phyloP scores from a whole-genome alignment of 1,139 yeast species.

The Hansenula sp. region DNA sequence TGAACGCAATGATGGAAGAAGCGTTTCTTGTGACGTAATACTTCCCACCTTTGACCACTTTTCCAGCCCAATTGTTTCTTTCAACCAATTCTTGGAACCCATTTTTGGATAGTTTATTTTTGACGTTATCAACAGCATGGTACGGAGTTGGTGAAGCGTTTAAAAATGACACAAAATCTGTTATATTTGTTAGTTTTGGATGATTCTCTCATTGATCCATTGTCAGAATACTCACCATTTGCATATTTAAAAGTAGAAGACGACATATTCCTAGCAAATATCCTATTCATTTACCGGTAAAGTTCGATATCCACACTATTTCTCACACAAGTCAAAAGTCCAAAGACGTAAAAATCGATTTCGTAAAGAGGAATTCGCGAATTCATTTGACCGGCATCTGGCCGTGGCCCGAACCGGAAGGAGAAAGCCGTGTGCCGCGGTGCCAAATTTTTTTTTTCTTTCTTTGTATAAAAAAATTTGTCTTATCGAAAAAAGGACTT shows the following conservation, averaged over 20 bases:
- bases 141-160: conserved; percentile 92
- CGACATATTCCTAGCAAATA: conserved; percentile 6
- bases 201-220: background rate
- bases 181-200: background rate
- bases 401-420: background rate
- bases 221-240: conserved; percentile 8
- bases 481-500: background rate
- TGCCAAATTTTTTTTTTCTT: background rate
- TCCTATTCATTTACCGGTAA: background rate
- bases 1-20: conserved; percentile 84
- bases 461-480: background rate
- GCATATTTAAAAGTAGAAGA: conserved; percentile 16
- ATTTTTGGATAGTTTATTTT: conserved; percentile 45
- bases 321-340: background rate
- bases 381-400: background rate
- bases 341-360: background rate
- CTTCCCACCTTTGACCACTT: conserved; percentile 52
- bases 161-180: conserved; percentile 70
- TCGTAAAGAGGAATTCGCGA: background rate
- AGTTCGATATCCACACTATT: background rate
- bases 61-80: conserved; percentile 67
- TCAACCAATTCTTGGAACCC: conserved; percentile 78
- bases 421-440: too few species aligned
- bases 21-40: conserved; percentile 85
- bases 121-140: conserved; percentile 77